These are phyloP conservation scores for Hymenotorrendiella dingleyae DNA, from an alignment of 2,329 filamentous ascomycete species.

Conservation along the genomic window DNA sequence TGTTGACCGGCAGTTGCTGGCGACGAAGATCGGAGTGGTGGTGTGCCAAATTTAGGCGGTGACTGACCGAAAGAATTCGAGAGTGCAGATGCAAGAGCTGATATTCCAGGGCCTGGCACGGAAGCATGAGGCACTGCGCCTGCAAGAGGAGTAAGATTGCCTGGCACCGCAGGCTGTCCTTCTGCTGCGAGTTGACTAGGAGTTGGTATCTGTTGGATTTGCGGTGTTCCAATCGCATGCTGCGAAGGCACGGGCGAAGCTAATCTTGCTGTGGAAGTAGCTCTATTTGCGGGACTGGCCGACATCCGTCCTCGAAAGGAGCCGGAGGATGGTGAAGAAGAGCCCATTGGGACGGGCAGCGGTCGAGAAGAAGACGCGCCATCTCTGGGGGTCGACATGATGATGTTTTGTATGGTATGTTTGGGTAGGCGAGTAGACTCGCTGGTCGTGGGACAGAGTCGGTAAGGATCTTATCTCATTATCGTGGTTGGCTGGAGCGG, in stretches of 20 bases:
- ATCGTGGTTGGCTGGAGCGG: conserved; percentile 1
- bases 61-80: conserved; percentile 66
- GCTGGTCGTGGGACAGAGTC: conserved; percentile 5
- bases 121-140: conserved; percentile 52
- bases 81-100: conserved; percentile 82
- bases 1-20: conserved; percentile 44
- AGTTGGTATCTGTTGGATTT: conserved; percentile 43
- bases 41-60: conserved; percentile 64
- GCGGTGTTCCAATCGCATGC: conserved; percentile 39
- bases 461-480: conserved; percentile 12
- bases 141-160: conserved; percentile 56
- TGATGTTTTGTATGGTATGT: no score
- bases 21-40: conserved; percentile 51
- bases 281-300: conserved; percentile 49
- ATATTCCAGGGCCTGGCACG: conserved; percentile 71
- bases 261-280: conserved; percentile 54
- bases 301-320: conserved; percentile 32
- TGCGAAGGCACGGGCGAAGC: conserved; percentile 48
- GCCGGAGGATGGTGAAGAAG: conserved; percentile 40
- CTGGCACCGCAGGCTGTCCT: conserved; percentile 29
- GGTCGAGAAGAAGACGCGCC: conserved; percentile 28
- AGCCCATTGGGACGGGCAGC: conserved; percentile 37
- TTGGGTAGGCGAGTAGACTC: background rate
- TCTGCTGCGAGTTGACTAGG: conserved; percentile 36
- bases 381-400: conserved; percentile 31